phyloP scores from a whole-genome alignment of 257 asterid species.

The Solanum clarkiae region DNA sequence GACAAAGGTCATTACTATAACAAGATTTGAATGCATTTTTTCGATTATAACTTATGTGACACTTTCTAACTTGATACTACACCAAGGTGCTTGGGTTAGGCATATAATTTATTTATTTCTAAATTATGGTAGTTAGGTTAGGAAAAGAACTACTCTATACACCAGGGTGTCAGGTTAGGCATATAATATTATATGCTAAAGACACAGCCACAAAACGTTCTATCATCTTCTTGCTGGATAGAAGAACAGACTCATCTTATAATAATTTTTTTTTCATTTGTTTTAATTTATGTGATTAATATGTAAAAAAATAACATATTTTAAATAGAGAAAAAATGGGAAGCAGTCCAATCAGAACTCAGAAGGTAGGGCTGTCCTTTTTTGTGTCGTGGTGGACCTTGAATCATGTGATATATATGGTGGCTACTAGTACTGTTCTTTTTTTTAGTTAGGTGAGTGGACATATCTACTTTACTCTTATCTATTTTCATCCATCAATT shows the following conservation, averaged over 20 bases:
- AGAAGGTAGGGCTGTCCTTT: neutral
- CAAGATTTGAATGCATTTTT: no score
- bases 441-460: constrained; percentile 3
- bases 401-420: neutral
- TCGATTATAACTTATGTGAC: no score
- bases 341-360: constrained; percentile 2
- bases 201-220: neutral
- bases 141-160: neutral
- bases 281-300: neutral
- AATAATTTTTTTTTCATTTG: neutral
- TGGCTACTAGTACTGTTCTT: neutral
- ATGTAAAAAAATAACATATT: no score
- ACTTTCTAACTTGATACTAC: no score
- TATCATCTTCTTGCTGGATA: neutral
- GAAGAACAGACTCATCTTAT: neutral
- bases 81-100: no score
- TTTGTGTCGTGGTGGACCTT: neutral
- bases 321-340: neutral
- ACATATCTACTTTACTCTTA: constrained; percentile 3
- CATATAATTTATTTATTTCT: no score
- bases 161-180: neutral
- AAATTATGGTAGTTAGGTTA: neutral
- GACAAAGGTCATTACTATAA: no score
- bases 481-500: neutral
- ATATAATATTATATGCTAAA: neutral